Evolutionary conservation across 345 rosid species (phyloP), one percentile per base, ranked within the genome.

Genomic region (Aurinia saxatilis): DNA sequence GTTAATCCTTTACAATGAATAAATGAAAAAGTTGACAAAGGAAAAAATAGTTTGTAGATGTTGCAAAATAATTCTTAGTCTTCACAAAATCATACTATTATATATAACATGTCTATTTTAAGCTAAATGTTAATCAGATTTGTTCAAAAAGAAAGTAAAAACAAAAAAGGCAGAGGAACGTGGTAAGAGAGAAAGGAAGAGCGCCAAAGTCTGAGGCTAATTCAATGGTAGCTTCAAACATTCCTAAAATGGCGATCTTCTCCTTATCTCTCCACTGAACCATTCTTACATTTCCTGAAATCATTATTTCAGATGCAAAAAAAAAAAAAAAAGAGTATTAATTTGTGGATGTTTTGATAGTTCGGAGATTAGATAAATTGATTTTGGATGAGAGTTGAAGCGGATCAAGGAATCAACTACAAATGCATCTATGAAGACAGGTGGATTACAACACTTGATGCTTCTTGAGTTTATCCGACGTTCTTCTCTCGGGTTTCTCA

Each of bases 371-470:
- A 47, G 21, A 38, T 40, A 64, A 35, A 29, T n/a, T 15, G 10
- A 9, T 9, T 34, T 61, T 77, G 75, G 57, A 79, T 82, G 86
- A 79, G 86, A 74, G 76, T 63, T 42, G 69, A 54, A 48, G 15
- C 12, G 31, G 31, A 66, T 35, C 16, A 55, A 36, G 57, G 59
- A 77, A 71, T 41, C 73, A 59, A 63, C 66, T 78, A 60, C 87
- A 70, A 67, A 83, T 85, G 85, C 85, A 82, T 84, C 92, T 79
- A 88, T 88, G 98, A 83, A 82, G 98, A 86, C 88, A 65, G 81
- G 85, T 77, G 76, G 74, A 72, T 72, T 54, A 61, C 73, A 70
- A 55, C 74, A 70, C 77, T 76, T 74, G 75, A 81, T 86, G 86
- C 74, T 70, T 63, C 79, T 77, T 74, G 77, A 78, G 76, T 77